phyloP scores from a whole-genome alignment of 257 asterid species.

The Solanum chilense region DNA sequence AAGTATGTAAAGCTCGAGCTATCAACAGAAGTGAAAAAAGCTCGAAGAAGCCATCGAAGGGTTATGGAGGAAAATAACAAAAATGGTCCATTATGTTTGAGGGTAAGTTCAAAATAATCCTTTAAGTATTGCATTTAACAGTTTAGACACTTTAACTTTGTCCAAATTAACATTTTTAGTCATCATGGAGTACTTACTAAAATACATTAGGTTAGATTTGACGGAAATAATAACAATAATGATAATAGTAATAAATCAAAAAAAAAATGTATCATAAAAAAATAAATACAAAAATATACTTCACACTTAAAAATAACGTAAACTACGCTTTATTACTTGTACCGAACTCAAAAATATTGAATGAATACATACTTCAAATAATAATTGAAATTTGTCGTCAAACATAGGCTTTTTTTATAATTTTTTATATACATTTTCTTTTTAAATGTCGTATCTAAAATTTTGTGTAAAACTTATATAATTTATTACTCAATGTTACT shows the following conservation, averaged over 20 bases:
- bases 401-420: background rate
- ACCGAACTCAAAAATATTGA: background rate
- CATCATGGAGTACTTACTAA: background rate
- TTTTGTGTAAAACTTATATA: no score
- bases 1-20: background rate
- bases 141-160: background rate
- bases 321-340: no score
- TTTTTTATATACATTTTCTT: no score
- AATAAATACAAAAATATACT: no score
- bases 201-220: background rate
- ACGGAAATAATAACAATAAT: background rate
- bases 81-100: background rate
- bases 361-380: no score
- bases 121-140: background rate
- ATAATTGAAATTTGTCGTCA: no score
- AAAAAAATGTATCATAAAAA: background rate
- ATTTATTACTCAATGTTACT: background rate
- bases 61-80: background rate
- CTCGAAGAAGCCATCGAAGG: background rate
- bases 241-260: no score
- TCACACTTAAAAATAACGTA: no score
- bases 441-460: no score
- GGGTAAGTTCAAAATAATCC: background rate
- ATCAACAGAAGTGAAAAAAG: background rate
- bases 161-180: background rate